Base-by-base conservation (phyloP, 2,329 filamentous ascomycete genomes). In the Geosmithia flava region DNA sequence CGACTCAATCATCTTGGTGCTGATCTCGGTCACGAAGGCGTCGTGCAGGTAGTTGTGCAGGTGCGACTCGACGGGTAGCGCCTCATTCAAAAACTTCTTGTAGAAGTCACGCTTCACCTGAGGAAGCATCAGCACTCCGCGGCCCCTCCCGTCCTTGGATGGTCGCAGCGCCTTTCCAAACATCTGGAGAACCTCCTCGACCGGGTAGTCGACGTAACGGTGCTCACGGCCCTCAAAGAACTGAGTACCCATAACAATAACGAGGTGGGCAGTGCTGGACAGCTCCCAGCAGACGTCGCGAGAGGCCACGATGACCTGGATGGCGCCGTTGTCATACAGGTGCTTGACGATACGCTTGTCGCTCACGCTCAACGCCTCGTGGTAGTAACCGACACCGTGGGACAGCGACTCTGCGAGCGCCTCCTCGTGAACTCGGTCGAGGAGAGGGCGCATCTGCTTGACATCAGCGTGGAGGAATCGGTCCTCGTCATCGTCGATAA, bases 11-110 rank as follows among this genome's bases (percentile, higher is more conserved):
- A 90, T 95, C 71, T 89, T 91, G 17, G 89, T 95, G 71, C 89
- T 96, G 58, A 97, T 89, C 66, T 98, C 93, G 0, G 91, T 90
- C 43, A 98, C 91, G 57, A 98, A 97, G 1, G 89, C 90, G 67
- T 98, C 94, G 57, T 95, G 88, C 33, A 98, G 74, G 64, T 89
- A 95, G 49, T 86, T 82, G 61, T 95, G 87, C 30, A 98, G 75
- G 62, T 95, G 89, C 54, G 88, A 95, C 68, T 98, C 93, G 20
- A 98, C 88, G 1, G 93, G 93, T 42, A 98, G 72, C 19, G 93
- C 93, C 64, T 98, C 94, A 57, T 93, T 91, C 54, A 98, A 69
- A 72, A 98, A 98, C 68, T 98, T 98, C 69, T 93, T 94, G 76
- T 97, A 98, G 67, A 95, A 98, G 53, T 96, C 90, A 39, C 93